Percentiles rank a stretch among this genome's conserved stretches.
These are phyloP conservation scores for Nigrospora oryzae DNA, from an alignment of 2,329 filamentous ascomycete species.

Conservation along the genomic window DNA sequence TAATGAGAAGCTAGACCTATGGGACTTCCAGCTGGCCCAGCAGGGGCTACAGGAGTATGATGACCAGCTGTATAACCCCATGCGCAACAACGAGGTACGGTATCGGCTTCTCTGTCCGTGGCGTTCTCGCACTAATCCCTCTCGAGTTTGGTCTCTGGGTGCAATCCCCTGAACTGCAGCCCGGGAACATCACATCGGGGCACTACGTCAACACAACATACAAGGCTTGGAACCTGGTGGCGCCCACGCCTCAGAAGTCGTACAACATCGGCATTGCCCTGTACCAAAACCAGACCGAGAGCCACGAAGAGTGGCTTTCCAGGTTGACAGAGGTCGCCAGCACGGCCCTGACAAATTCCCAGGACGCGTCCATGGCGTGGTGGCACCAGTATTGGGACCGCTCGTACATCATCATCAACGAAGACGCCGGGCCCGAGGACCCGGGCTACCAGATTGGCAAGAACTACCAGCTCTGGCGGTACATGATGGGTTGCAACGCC, in stretches of 20 bases:
- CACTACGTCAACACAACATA: not conserved
- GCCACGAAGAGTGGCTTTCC: not conserved
- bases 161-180: not conserved
- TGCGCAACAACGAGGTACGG: not conserved
- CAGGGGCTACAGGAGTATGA: not conserved
- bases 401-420: conserved; percentile 1
- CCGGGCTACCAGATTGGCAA: not conserved
- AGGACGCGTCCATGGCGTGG: not conserved
- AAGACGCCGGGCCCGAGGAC: conserved; percentile 1
- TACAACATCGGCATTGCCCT: not conserved
- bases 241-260: not conserved
- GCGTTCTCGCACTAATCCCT: not conserved
- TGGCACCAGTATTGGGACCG: conserved; percentile 1
- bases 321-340: not conserved
- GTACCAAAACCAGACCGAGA: not conserved
- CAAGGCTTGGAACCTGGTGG: not conserved
- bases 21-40: not conserved
- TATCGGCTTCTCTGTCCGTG: too few relatives aligned
- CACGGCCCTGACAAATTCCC: not conserved
- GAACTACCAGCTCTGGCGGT: conserved; percentile 2
- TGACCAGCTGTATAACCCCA: not conserved
- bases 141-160: not conserved
- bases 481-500: conserved; percentile 3
- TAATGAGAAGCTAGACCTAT: conserved; percentile 1
- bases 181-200: not conserved